Evolutionary conservation across 2,329 filamentous ascomycete species (phyloP), one percentile per base, ranked within the genome.

Genomic region (Scedosporium aurantiacum): DNA sequence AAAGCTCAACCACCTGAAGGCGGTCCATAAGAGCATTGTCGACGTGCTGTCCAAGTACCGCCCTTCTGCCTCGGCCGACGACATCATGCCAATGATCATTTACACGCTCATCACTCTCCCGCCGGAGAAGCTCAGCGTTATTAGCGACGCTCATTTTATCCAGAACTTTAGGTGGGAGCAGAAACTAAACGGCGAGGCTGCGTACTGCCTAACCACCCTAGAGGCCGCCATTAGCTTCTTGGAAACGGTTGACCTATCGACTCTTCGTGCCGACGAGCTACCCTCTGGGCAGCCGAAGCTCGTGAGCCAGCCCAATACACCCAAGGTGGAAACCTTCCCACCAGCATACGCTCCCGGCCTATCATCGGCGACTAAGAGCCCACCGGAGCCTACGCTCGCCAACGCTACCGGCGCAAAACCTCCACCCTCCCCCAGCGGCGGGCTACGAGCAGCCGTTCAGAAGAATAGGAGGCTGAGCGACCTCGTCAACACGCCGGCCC

Each of bases 31-130:
- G 76, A 88, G 87, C 65, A 97, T 99, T 65, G 94, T 99, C 57
- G 93, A 97, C 71, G 92, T 91, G 1, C 73, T 87, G 57, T 80
- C 83, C 3, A 79, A 84, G 66, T 86, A 87, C 63, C 84, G 86
- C 64, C 84, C 83, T 18, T 86, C 92, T 0, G 96, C 94, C 0
- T 97, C 94, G 1, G 94, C 94, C 2, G 94, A 99, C 70, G 94
- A 97, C 74, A 95, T 99, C 61, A 86, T 99, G 72, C 94, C 94
- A 0, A 96, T 96, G 73, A 81, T 99, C 64, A 99, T 99, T 64
- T 99, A 96, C 75, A 90, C 91, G 0, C 82, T 99, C 63, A 95
- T 99, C 70, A 97, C 91, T 2, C 87, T 92, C 54, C 88, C 91
- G 0, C 89, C 92, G 0, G 89, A 94, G 72, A 84, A 87, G 40